These are phyloP conservation scores for Backusella morwellensis DNA, from an alignment of 192 early-diverging fungal genomes.

Conservation along the genomic window DNA sequence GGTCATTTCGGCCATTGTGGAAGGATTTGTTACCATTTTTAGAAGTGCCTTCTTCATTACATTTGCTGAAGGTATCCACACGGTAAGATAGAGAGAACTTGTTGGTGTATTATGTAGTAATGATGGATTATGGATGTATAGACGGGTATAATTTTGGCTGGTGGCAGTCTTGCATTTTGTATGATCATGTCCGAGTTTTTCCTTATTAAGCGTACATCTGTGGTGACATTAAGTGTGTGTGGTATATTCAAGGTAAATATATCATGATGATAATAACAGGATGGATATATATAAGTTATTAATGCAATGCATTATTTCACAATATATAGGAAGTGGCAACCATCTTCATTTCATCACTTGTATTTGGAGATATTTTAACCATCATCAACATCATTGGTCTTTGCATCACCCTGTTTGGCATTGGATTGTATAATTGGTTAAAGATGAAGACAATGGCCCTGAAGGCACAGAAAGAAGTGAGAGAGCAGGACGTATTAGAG, in stretches of 20 bases:
- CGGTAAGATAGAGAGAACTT: conserved; percentile 27
- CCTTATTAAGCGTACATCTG: conserved; percentile 79
- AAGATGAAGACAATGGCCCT: conserved; percentile 47
- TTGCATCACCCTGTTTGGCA: conserved; percentile 79
- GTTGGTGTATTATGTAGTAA: too few species aligned
- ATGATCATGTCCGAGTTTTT: conserved; percentile 89
- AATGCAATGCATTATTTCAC: too few species aligned
- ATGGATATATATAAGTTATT: too few species aligned
- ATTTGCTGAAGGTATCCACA: conserved; percentile 29
- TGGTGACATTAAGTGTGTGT: conserved; percentile 85
- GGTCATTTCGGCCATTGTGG: conserved; percentile 61
- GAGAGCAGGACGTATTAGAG: neutral
- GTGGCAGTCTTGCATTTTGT: conserved; percentile 81
- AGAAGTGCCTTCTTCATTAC: conserved; percentile 50
- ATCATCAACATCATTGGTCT: conserved; percentile 73
- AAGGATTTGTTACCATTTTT: conserved; percentile 56
- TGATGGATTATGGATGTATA: neutral
- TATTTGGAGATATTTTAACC: conserved; percentile 86
- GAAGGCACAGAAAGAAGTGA: neutral
- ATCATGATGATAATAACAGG: neutral
- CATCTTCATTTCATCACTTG: conserved; percentile 62
- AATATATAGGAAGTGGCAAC: conserved; percentile 77
- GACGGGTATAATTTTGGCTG: conserved; percentile 59
- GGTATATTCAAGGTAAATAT: conserved; percentile 70
- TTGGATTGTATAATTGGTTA: conserved; percentile 72